Evolutionary conservation across 192 early-diverging fungal species (phyloP).

Genomic region (Podochytrium sp.): DNA sequence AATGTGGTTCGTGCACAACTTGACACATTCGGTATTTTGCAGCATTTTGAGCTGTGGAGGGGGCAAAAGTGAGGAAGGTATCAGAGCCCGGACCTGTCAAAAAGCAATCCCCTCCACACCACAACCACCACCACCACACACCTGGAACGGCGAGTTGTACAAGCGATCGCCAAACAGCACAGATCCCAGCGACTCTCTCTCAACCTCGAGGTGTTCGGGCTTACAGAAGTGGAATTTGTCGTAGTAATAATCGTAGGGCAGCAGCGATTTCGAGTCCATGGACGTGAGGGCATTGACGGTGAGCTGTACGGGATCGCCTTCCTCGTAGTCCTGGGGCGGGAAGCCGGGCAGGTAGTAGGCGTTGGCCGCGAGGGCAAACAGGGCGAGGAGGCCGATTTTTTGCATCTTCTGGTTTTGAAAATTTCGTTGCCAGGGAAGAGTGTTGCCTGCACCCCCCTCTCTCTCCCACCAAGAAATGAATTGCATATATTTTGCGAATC

Average conservation of each 20-base stretch:
- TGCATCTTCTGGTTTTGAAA: neutral
- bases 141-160: slow-evolving; percentile 78
- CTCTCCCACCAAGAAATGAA: neutral
- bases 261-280: slow-evolving; percentile 33
- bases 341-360: slow-evolving; percentile 96
- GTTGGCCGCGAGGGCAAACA: slow-evolving; percentile 1
- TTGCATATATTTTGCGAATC: too few relatives aligned
- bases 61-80: neutral
- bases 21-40: slow-evolving; percentile 59
- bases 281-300: slow-evolving; percentile 89
- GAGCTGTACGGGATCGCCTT: slow-evolving; percentile 70
- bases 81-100: too few relatives aligned
- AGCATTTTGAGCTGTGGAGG: slow-evolving; percentile 59
- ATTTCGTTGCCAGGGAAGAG: neutral
- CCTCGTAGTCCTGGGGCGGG: slow-evolving; percentile 82
- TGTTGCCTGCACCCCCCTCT: neutral
- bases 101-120: too few relatives aligned
- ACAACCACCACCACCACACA: slow-evolving; percentile 35
- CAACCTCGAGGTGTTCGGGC: slow-evolving; percentile 62
- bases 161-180: slow-evolving; percentile 97
- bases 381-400: neutral
- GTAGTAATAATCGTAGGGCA: slow-evolving; percentile 90
- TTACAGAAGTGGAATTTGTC: slow-evolving; percentile 84
- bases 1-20: slow-evolving; percentile 66
- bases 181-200: slow-evolving; percentile 83